These are phyloP conservation scores for Elsinoe ampelina DNA, from an alignment of 2,329 filamentous ascomycete species.

Conservation along the genomic window DNA sequence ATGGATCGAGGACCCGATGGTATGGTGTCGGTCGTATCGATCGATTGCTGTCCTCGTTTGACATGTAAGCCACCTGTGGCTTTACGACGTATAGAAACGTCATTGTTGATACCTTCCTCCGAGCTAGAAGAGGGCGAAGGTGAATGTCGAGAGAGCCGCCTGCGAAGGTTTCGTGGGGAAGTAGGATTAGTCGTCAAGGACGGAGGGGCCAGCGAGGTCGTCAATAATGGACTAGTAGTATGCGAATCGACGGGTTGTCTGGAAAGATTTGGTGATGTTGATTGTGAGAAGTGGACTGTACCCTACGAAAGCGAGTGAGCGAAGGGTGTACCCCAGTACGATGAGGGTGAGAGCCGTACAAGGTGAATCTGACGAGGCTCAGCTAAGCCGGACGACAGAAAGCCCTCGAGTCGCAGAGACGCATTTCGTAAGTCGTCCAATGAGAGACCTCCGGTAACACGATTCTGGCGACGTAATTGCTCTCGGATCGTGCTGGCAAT, in stretches of 20 bases:
- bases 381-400: not conserved
- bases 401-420: slow-evolving; percentile 4
- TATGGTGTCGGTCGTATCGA: not conserved
- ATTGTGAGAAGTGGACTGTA: slow-evolving; percentile 5
- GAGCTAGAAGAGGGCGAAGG: not conserved
- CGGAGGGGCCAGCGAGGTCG: not conserved
- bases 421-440: not conserved
- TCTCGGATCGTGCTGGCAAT: slow-evolving; percentile 7
- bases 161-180: not conserved
- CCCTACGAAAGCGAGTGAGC: not conserved
- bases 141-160: not conserved
- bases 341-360: not conserved
- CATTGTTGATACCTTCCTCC: not conserved
- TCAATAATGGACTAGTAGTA: not conserved
- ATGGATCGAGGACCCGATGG: not conserved
- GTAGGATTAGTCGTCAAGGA: not conserved
- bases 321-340: not conserved
- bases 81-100: not conserved
- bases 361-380: not conserved
- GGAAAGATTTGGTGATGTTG: not conserved
- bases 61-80: slow-evolving; percentile 1
- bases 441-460: not conserved
- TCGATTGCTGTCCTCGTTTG: not conserved
- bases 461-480: not conserved
- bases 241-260: not conserved